Evolutionary conservation across 352 stramenopile genomes (phyloP).

Genomic region (Pseudoperonospora humuli): DNA sequence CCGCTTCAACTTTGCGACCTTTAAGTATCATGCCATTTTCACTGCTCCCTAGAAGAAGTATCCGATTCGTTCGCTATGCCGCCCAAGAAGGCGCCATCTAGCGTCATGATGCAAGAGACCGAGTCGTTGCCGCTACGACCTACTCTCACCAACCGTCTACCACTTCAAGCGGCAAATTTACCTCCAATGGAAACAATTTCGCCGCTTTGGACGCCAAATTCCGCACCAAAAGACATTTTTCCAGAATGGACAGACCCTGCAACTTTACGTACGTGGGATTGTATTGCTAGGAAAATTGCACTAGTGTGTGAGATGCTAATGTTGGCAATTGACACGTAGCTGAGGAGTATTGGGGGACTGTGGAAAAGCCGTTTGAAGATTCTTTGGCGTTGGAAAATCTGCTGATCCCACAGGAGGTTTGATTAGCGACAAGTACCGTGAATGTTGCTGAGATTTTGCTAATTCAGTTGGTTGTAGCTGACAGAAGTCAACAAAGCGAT

Average conservation of each 20-base stretch:
- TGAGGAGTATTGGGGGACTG: constrained; percentile 40
- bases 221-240: constrained; percentile 36
- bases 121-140: too few relatives aligned
- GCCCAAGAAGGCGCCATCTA: too few relatives aligned
- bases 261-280: constrained; percentile 14
- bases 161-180: constrained; percentile 18
- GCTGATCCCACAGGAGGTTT: constrained; percentile 21
- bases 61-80: too few relatives aligned
- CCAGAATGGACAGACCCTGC: constrained; percentile 45
- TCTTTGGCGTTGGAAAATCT: constrained; percentile 17
- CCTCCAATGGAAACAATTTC: constrained; percentile 28
- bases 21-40: constrained; percentile 1
- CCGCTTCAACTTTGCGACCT: constrained; percentile 9
- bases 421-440: neutral
- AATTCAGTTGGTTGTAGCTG: too few relatives aligned
- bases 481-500: constrained; percentile 13
- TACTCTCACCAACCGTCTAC: too few relatives aligned
- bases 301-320: neutral
- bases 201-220: constrained; percentile 34
- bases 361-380: constrained; percentile 43
- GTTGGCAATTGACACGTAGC: constrained; percentile 8
- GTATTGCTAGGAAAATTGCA: neutral
- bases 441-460: too few relatives aligned
- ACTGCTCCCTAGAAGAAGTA: neutral
- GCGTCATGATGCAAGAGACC: too few relatives aligned